Base-by-base conservation (phyloP, 371 early-diverging fungal species). In the Mucor velutinosus region DNA sequence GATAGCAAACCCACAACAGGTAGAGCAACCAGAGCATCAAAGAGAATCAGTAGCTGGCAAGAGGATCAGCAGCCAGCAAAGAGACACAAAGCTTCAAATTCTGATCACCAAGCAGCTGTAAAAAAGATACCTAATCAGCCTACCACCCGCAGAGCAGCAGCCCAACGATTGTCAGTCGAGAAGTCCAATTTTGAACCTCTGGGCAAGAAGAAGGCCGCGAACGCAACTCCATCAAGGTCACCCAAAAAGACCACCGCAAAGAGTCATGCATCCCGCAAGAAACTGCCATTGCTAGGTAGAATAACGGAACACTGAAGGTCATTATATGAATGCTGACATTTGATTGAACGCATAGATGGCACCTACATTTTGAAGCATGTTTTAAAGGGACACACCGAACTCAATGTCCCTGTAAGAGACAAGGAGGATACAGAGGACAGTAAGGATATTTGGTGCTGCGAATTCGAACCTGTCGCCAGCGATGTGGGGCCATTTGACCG, bases 371-470 rank as follows among this genome's bases (percentile, higher is more conserved):
- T 75, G 35, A 37, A 58, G 14, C n/a, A 39, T 45, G 53, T 71
- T 7, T 45, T 75, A 0, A 58, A 68, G 11, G 71, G 71, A n/a
- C 71, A 75, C 57, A 65, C 66, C 4, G 65, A 75, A 19, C 32
- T 66, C 41, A 68, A 75, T 41, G 27, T 60, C 3, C 71, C 75
- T 15, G 69, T 59, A 12, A 23, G 55, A 43, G 57, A 33, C 0
- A 45, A 72, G 4, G 62, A 71, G 37, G 70, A 72, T 12, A 39
- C 57, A 0, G 67, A 65, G 2, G 61, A 64, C n/a, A 27, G 55
- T 12, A 53, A 60, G 17, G 75, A 79, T 35, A 64, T 79, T n/a
- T 82, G 82, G 82, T 75, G 73, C 8, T 82, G 82, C 43, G 78
- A 76, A 39, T 82, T 74, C 53, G 82, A 82, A 37, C 79, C 79